Evolutionary conservation across 345 rosid species (phyloP), one percentile per base, ranked within the genome.

Genomic region (Rhodamnia rubescens): DNA sequence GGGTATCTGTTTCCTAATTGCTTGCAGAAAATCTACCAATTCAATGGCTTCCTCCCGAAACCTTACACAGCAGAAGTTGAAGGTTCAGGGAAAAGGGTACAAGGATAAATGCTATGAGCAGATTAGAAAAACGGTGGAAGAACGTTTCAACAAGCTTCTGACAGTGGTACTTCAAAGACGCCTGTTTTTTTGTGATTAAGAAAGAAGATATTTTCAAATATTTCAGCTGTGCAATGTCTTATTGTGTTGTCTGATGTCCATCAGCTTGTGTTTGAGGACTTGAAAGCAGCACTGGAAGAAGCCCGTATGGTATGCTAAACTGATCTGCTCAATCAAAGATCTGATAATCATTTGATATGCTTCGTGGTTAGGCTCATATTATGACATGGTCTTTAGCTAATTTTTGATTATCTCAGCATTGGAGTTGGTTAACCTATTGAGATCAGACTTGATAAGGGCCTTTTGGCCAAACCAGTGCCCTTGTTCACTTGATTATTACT

Each of bases 71-170:
- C 97, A 93, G 85, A 98, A 95, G 87, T 89, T 91, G 86, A 96
- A 95, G 91, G 90, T 88, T 90, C 98, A 93, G 87, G 99, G 98
- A 74, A 98, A 98, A 91, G 97, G 96, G 75, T 98, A 91, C 83
- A 98, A 95, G 94, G 99, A 98, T 89, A 98, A 94, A 91, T 98
- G 99, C 91, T 98, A 97, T 40, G 99, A 96, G 90, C 95, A 93
- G 83, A 93, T 97, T 85, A 90, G 97, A 86, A 96, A 93, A 92
- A 88, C 99, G 5, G 98, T 96, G 81, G 99, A 96, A 92, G 91
- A 74, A 86, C 94, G 99, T 53, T 97, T 97, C 85, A 91, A 94
- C 89, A 92, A 88, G 89, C 98, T 97, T 90, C 90, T 97, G 83
- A 91, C 94, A 75, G 99, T 94, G 93, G 94, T 93, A 49, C 10